These are phyloP conservation scores for Malus hybrid DNA, from an alignment of 331 rosid genomes.

Conservation along the genomic window DNA sequence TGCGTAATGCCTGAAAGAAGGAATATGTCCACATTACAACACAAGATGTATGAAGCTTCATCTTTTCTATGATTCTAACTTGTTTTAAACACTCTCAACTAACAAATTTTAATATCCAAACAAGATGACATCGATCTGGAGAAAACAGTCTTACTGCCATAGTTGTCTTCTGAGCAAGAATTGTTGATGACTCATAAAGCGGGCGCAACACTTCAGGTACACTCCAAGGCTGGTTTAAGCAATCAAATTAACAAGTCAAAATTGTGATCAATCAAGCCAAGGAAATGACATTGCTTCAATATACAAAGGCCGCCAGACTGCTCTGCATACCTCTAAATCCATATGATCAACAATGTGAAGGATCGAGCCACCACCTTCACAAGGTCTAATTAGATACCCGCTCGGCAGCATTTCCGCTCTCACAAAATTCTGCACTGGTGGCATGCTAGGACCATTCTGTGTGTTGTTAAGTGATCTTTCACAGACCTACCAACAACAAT, in stretches of 20 bases:
- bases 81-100: neutral
- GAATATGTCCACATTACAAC: slow-evolving; percentile 8
- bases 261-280: slow-evolving; percentile 9
- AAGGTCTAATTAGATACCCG: slow-evolving; percentile 89
- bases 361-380: slow-evolving; percentile 97
- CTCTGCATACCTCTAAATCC: slow-evolving; percentile 64
- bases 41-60: neutral
- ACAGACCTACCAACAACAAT: slow-evolving; percentile 52
- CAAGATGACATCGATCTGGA: neutral
- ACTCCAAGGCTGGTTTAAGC: slow-evolving; percentile 76
- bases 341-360: slow-evolving; percentile 93
- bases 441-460: slow-evolving; percentile 97
- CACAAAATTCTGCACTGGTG: slow-evolving; percentile 81
- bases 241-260: slow-evolving; percentile 9
- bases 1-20: slow-evolving; percentile 71
- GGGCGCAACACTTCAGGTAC: slow-evolving; percentile 98
- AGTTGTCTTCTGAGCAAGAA: slow-evolving; percentile 89
- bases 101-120: neutral
- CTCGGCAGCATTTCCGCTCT: slow-evolving; percentile 93
- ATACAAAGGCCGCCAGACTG: neutral
- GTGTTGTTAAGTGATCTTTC: slow-evolving; percentile 98
- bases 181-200: slow-evolving; percentile 77
- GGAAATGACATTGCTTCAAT: slow-evolving; percentile 1
- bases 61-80: neutral
- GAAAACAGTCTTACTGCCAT: slow-evolving; percentile 62